Evolutionary conservation across 495 filamentous ascomycete species (phyloP), one percentile per base, ranked within the genome.

Genomic region (Patellaria atrata): DNA sequence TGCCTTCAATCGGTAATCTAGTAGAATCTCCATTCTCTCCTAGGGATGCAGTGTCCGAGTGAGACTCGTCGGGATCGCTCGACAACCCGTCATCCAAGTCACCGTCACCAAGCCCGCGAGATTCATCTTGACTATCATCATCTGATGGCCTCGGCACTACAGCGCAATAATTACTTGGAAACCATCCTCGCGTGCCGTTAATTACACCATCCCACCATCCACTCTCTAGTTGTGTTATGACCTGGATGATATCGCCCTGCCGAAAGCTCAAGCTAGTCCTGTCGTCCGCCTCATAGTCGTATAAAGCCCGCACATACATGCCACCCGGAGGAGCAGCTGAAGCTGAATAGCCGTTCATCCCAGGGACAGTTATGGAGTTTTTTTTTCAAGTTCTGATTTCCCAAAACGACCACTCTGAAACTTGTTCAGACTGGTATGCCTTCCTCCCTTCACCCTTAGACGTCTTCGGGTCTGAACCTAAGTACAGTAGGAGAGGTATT

Each of bases 141-240:
- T 45, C 41, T 13, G 60, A 79, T 73, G 26, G 71, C 47, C 75
- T 79, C 15, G 74, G 62, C 48, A 94, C 79, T 25, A 89, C 70
- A 35, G 77, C 70, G 59, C 89, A 96, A 60, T 97, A 97, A 55
- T 97, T 97, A 66, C 89, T 96, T 5, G 89, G 89, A 60, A 97
- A 97, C 89, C 89, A 97, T 36, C 89, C 89, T 44, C 89, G 75
- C 38, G 87, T 75, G 28, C 79, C 84, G 41, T 86, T 78, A 52
- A 96, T 87, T 24, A 96, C 82, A 7, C 89, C 89, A 60, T 97
- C 89, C 89, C 89, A 97, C 89, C 89, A 97, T 6, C 89, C 89
- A 43, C 85, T 96, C 49, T 94, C 91, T 26, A 97, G 65, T 57
- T 93, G 86, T 37, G 92, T 97, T 39, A 97, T 79, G 47, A 97